Evolutionary conservation across 208 protist species (phyloP).

Genomic region (Trichomonas vaginalis): DNA sequence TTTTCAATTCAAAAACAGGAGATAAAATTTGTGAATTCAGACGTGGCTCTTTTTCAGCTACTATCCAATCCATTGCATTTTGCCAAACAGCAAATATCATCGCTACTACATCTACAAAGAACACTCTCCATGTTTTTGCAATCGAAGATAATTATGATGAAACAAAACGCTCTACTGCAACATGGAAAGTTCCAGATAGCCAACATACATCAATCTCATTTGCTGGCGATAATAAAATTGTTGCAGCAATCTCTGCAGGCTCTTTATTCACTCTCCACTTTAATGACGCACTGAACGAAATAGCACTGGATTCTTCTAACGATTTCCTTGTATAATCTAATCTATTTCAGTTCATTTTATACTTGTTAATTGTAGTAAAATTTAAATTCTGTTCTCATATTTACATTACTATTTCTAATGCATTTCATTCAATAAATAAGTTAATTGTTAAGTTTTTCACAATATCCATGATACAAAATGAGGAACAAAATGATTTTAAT

Average conservation of each 20-base stretch:
- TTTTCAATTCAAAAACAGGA: slow-evolving; percentile 59
- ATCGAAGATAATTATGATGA: slow-evolving; percentile 7
- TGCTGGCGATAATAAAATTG: not conserved
- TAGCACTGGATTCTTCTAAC: no score
- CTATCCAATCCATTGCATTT: slow-evolving; percentile 28
- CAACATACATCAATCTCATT: not conserved
- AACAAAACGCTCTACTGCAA: not conserved
- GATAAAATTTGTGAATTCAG: slow-evolving; percentile 53
- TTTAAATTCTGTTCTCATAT: no score
- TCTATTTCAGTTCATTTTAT: no score
- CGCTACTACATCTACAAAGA: slow-evolving; percentile 29
- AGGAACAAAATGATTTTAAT: no score
- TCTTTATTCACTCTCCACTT: not conserved
- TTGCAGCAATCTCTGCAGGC: not conserved
- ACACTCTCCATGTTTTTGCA: slow-evolving; percentile 40
- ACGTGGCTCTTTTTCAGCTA: slow-evolving; percentile 47
- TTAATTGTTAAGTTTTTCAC: no score
- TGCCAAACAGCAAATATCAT: slow-evolving; percentile 20
- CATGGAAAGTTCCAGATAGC: not conserved
- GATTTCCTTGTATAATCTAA: no score
- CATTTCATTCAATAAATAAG: no score
- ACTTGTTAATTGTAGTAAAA: no score
- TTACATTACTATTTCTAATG: no score
- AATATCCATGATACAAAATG: no score
- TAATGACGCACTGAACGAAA: not conserved